These are phyloP conservation scores for Areca catechu DNA, from an alignment of 176 grass and related monocot genomes.

Conservation along the genomic window DNA sequence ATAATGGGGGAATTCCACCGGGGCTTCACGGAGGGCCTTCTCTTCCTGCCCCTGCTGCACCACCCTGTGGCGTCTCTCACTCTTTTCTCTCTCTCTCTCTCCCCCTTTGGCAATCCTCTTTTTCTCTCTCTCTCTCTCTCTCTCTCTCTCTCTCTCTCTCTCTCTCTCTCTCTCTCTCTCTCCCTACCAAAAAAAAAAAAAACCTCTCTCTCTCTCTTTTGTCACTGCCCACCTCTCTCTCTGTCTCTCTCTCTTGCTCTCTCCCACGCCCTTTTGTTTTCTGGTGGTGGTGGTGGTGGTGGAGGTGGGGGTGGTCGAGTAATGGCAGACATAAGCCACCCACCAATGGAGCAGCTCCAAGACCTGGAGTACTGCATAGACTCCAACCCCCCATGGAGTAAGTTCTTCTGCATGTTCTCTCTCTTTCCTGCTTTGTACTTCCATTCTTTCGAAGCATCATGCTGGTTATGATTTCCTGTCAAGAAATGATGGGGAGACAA, in stretches of 20 bases:
- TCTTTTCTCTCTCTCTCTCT: background rate
- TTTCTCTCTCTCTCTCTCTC: too few relatives aligned
- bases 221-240: background rate
- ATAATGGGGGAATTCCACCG: too few relatives aligned
- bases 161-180: background rate
- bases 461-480: too few relatives aligned
- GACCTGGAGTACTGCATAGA: constrained; percentile 95
- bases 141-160: background rate
- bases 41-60: too few relatives aligned
- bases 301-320: background rate
- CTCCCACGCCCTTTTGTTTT: background rate
- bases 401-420: background rate
- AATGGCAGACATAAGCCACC: constrained; percentile 61
- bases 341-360: constrained; percentile 93
- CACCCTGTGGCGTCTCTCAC: too few relatives aligned
- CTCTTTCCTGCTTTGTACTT: too few relatives aligned
- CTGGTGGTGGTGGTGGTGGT: background rate
- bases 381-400: constrained; percentile 97
- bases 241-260: background rate
- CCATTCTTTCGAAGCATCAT: too few relatives aligned
- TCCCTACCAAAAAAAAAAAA: too few relatives aligned
- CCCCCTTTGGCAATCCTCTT: too few relatives aligned
- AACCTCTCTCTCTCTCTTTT: background rate
- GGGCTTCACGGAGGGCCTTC: too few relatives aligned
- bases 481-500: too few relatives aligned